Evolutionary conservation across 2,329 filamentous ascomycete species (phyloP).

Genomic region (Sporothrix inflata): DNA sequence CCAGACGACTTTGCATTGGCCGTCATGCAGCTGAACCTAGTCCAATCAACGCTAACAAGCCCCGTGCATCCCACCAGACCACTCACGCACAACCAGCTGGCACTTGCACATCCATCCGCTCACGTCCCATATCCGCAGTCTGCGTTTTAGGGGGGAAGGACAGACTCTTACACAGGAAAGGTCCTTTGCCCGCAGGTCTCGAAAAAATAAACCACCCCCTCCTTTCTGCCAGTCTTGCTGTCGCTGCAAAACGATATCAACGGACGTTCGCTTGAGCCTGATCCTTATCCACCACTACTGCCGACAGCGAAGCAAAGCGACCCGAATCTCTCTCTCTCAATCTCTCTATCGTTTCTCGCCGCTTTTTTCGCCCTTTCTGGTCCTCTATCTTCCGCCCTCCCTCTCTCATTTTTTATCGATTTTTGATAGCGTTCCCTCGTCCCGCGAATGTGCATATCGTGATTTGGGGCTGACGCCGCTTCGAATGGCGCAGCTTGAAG

Average conservation of each 20-base stretch:
- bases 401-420: neutral
- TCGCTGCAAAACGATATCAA: conserved; percentile 11
- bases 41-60: conserved; percentile 34
- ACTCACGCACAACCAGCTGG: conserved; percentile 35
- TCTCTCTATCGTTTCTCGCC: neutral
- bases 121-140: conserved; percentile 27
- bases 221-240: neutral
- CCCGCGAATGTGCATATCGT: conserved; percentile 33
- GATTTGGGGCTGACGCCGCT: conserved; percentile 37
- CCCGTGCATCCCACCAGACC: conserved; percentile 33
- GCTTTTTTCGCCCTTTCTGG: neutral
- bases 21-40: conserved; percentile 32
- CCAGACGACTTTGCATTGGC: conserved; percentile 28
- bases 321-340: neutral
- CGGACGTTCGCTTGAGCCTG: neutral
- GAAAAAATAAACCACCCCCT: conserved; percentile 5
- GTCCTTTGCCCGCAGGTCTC: conserved; percentile 4
- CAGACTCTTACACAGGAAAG: neutral
- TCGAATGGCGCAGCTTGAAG: conserved; percentile 42
- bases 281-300: conserved; percentile 11
- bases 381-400: neutral
- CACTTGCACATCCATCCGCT: conserved; percentile 27
- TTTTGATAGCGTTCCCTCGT: neutral
- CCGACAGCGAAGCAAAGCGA: neutral
- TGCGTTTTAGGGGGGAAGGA: conserved; percentile 6